Evolutionary conservation across 2,329 filamentous ascomycete species (phyloP).

Genomic region (Neopestalotiopsis rosae): DNA sequence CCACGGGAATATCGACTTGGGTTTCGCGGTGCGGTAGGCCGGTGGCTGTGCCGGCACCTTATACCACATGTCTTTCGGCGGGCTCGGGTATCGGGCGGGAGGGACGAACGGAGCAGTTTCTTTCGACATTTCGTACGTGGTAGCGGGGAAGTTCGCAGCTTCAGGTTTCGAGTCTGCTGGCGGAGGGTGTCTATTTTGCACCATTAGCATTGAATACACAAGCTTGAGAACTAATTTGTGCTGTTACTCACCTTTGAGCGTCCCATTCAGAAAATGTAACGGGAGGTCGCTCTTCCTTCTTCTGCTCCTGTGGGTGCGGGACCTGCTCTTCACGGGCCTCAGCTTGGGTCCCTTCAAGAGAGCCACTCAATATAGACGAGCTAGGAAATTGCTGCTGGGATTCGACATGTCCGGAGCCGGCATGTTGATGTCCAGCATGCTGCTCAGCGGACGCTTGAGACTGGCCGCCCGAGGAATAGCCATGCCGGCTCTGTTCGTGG

Average conservation of each 20-base stretch:
- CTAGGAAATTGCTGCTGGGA: slow-evolving; percentile 27
- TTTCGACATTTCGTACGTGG: slow-evolving; percentile 83
- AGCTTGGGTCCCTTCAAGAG: slow-evolving; percentile 54
- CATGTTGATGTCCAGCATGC: slow-evolving; percentile 23
- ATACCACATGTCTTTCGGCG: slow-evolving; percentile 88
- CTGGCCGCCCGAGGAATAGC: slow-evolving; percentile 20
- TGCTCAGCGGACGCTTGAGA: slow-evolving; percentile 21
- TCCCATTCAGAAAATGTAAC: slow-evolving; percentile 51
- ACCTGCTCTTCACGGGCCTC: slow-evolving; percentile 50
- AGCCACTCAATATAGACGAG: slow-evolving; percentile 35
- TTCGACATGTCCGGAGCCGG: slow-evolving; percentile 23
- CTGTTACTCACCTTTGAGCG: slow-evolving; percentile 53
- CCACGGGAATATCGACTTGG: slow-evolving; percentile 88
- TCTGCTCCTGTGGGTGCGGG: slow-evolving; percentile 41
- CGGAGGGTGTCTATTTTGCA: slow-evolving; percentile 61
- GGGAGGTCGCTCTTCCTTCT: slow-evolving; percentile 40
- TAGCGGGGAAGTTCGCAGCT: slow-evolving; percentile 79
- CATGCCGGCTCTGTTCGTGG: slow-evolving; percentile 27
- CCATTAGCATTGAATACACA: slow-evolving; percentile 20
- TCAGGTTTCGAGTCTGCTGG: slow-evolving; percentile 77
- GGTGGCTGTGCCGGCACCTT: slow-evolving; percentile 72
- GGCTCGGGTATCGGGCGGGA: slow-evolving; percentile 78
- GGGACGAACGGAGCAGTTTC: slow-evolving; percentile 78
- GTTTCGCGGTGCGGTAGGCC: slow-evolving; percentile 57
- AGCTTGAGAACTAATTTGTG: not conserved